Conservation (phyloP, 495 filamentous ascomycete species). For the Aspergillus ellipticus region DNA sequence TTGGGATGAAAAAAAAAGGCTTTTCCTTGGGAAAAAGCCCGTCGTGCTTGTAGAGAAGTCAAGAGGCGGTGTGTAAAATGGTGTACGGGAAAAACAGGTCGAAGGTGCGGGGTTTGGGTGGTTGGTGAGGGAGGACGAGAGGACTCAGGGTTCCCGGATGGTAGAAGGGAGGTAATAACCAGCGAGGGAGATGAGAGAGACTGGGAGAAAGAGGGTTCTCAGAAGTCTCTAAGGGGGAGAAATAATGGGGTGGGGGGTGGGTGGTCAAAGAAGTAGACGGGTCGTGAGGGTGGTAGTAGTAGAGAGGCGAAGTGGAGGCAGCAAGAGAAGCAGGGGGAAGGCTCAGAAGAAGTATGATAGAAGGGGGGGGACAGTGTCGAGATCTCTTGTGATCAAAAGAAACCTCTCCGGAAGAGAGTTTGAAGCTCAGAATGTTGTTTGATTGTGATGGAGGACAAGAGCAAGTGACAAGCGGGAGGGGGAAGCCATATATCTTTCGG, state of each 20-base stretch:
- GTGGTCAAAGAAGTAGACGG: conserved; percentile 12
- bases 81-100: conserved; percentile 8
- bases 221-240: background rate
- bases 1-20: conserved; percentile 26
- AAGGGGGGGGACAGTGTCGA: conserved; percentile 12
- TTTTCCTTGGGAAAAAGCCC: conserved; percentile 8
- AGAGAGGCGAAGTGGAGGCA: conserved; percentile 15
- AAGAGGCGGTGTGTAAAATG: conserved; percentile 22
- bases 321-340: conserved; percentile 11
- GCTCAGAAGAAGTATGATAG: conserved; percentile 15
- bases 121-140: conserved; percentile 12
- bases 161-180: conserved; percentile 2
- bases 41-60: conserved; percentile 1
- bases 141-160: background rate
- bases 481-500: conserved; percentile 22
- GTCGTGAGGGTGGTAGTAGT: conserved; percentile 15
- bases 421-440: conserved; percentile 1
- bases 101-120: conserved; percentile 14
- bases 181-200: conserved; percentile 4
- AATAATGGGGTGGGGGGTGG: conserved; percentile 5
- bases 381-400: conserved; percentile 18
- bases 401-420: conserved; percentile 7
- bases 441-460: conserved; percentile 19
- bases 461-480: conserved; percentile 25
- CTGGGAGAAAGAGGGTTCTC: conserved; percentile 9